These are phyloP conservation scores for Akanthomyces lecanii DNA, from an alignment of 2,329 filamentous ascomycete species.

Conservation along the genomic window DNA sequence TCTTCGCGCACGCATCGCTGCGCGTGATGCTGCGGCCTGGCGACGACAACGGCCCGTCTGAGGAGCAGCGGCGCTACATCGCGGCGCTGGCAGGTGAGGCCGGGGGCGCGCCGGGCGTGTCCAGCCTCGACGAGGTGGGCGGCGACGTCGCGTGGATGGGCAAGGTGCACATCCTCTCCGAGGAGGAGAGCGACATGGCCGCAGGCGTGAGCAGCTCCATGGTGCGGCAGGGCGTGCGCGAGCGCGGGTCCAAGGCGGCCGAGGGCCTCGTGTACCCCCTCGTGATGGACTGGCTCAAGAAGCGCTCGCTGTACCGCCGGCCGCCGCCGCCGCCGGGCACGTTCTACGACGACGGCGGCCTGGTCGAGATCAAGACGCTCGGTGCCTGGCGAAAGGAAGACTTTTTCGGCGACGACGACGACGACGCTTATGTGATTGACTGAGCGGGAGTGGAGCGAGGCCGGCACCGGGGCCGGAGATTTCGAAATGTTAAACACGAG, in stretches of 20 bases:
- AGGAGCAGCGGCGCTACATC: conserved; percentile 48
- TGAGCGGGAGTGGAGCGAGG: not conserved
- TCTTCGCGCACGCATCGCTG: conserved; percentile 59
- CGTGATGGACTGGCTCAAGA: conserved; percentile 55
- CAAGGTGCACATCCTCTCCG: conserved; percentile 55
- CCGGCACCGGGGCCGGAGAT: not conserved
- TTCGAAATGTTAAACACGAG: not conserved
- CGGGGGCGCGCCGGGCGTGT: conserved; percentile 21
- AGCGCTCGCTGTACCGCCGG: conserved; percentile 50
- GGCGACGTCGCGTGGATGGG: conserved; percentile 55
- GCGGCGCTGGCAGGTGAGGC: conserved; percentile 34
- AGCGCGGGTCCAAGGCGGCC: conserved; percentile 43
- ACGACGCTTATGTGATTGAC: not conserved
- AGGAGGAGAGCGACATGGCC: conserved; percentile 41
- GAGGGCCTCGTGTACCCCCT: conserved; percentile 50
- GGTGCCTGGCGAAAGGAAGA: not conserved
- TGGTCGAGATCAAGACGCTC: not conserved
- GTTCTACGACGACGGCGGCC: conserved; percentile 20
- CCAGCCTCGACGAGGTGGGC: conserved; percentile 46
- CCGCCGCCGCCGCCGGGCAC: conserved; percentile 17
- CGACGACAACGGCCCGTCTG: conserved; percentile 52
- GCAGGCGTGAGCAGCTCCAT: conserved; percentile 54
- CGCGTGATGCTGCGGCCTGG: conserved; percentile 61
- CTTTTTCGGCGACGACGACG: not conserved
- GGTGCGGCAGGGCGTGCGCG: conserved; percentile 54